Percentiles rank a stretch among this genome's conserved stretches.
Conservation (phyloP, 2,329 filamentous ascomycete genomes). For the Pseudonectria buxi region DNA sequence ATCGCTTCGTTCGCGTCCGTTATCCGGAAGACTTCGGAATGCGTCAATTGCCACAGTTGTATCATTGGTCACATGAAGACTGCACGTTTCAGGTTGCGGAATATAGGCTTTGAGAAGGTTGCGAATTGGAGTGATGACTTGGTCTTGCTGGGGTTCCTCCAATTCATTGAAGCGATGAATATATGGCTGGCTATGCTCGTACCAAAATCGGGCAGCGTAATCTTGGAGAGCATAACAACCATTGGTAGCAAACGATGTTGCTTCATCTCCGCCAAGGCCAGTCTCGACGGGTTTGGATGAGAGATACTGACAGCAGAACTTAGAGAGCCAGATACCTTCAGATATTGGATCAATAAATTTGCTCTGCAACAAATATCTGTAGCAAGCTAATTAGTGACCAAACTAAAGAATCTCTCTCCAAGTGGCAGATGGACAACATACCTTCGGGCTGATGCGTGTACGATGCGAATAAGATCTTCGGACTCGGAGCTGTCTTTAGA, state of each 20-base stretch:
- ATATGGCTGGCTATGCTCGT: constrained; percentile 1
- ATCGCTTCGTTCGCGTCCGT: constrained; percentile 1
- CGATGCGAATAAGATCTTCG: constrained; percentile 4
- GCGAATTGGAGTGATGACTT: neutral
- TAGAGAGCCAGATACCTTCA: constrained; percentile 1
- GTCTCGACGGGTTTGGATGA: constrained; percentile 3
- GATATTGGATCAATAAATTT: neutral
- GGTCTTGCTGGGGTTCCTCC: neutral
- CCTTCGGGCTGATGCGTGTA: constrained; percentile 5
- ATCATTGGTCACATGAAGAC: no score
- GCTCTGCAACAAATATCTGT: constrained; percentile 4
- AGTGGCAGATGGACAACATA: neutral
- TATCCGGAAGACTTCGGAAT: neutral
- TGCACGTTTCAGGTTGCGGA: neutral
- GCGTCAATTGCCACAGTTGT: neutral
- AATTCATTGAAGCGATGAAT: neutral
- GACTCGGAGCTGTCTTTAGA: neutral
- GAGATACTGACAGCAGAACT: constrained; percentile 5
- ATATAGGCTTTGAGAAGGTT: neutral
- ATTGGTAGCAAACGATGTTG: neutral
- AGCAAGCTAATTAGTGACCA: no score
- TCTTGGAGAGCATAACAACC: constrained; percentile 7
- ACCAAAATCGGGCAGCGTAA: constrained; percentile 8
- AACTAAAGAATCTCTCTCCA: no score
- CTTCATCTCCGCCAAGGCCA: neutral